These are phyloP conservation scores for Anacardium occidentale DNA, from an alignment of 345 rosid species.

Conservation along the genomic window DNA sequence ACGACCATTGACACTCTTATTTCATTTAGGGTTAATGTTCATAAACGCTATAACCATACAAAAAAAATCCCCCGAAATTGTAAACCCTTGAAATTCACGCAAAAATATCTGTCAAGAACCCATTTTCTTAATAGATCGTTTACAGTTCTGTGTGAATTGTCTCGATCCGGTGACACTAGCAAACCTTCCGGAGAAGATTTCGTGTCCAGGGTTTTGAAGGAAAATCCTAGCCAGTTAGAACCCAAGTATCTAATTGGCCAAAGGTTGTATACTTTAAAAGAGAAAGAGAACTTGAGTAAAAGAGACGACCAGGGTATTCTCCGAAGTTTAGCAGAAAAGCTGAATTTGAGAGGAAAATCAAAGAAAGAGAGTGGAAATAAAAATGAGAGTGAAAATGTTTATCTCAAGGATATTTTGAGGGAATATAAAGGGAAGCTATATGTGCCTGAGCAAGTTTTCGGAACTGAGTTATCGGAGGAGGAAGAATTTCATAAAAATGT, in stretches of 20 bases:
- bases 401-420: constrained; percentile 72
- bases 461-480: constrained; percentile 63
- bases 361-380: constrained; percentile 29
- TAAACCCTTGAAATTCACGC: constrained; percentile 20
- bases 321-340: constrained; percentile 42
- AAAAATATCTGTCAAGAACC: constrained; percentile 30
- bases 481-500: constrained; percentile 63
- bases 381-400: constrained; percentile 46
- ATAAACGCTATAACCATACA: constrained; percentile 27
- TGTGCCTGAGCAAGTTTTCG: constrained; percentile 88
- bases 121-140: constrained; percentile 47
- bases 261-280: constrained; percentile 58
- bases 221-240: constrained; percentile 84
- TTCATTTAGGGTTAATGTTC: constrained; percentile 42
- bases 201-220: constrained; percentile 64
- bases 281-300: constrained; percentile 49
- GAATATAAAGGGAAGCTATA: constrained; percentile 83
- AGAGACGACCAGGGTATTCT: constrained; percentile 39
- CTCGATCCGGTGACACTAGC: constrained; percentile 31
- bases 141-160: constrained; percentile 45
- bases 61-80: constrained; percentile 21
- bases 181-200: constrained; percentile 49
- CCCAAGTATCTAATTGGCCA: constrained; percentile 59
- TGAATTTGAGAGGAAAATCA: constrained; percentile 35
- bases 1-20: constrained; percentile 42